Conservation (phyloP, 2,329 filamentous ascomycete genomes). For the Fusarium beomiforme region DNA sequence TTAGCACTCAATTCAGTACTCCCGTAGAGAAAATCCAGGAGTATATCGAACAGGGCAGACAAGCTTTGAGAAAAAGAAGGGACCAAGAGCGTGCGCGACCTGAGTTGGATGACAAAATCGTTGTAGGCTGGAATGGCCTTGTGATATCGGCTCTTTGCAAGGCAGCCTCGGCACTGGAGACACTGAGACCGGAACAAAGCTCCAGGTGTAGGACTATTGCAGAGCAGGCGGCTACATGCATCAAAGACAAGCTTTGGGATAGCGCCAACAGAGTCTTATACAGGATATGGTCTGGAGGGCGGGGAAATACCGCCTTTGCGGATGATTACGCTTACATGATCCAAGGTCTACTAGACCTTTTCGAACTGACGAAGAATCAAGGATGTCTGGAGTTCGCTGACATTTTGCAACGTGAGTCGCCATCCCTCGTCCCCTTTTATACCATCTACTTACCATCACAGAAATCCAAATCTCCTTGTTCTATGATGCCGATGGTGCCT, state of each 20-base stretch:
- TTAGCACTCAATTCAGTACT: conserved; percentile 80
- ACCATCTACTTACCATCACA: conserved; percentile 44
- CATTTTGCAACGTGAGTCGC: conserved; percentile 73
- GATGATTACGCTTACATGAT: conserved; percentile 96
- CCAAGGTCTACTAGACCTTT: conserved; percentile 83
- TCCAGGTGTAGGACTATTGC: conserved; percentile 73
- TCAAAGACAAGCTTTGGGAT: conserved; percentile 79
- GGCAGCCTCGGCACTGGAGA: conserved; percentile 73
- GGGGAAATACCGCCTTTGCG: conserved; percentile 78
- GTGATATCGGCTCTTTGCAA: conserved; percentile 85
- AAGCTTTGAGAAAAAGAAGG: conserved; percentile 75
- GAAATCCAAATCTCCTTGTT: conserved; percentile 80
- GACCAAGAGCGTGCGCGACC: conserved; percentile 80
- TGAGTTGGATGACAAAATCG: conserved; percentile 85
- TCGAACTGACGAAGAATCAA: conserved; percentile 82
- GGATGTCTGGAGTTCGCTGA: conserved; percentile 83
- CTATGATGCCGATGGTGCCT: conserved; percentile 75
- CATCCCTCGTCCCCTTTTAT: neutral
- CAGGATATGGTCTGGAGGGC: conserved; percentile 76
- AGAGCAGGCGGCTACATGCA: conserved; percentile 74
- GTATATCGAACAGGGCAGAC: conserved; percentile 73
- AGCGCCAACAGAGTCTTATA: conserved; percentile 69
- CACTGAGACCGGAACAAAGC: conserved; percentile 66
- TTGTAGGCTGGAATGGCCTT: conserved; percentile 88
- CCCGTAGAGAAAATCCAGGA: conserved; percentile 73